Conservation (phyloP, 164 flowering plant genomes). For the Paratinospora sagittata region DNA sequence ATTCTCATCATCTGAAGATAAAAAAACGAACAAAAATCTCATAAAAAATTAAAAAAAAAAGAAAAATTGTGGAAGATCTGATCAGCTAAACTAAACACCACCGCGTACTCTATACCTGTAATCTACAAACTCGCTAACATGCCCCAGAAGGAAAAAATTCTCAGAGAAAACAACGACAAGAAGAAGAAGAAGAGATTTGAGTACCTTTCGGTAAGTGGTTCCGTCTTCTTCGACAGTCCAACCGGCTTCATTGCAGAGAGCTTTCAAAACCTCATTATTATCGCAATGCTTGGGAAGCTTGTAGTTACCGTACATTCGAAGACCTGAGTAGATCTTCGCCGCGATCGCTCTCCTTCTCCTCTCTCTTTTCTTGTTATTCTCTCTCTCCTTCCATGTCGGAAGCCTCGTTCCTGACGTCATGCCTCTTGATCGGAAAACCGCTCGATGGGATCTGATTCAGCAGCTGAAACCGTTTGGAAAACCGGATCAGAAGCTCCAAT, state of each 20-base stretch:
- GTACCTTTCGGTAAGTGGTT: conserved; percentile 78
- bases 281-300: conserved; percentile 92
- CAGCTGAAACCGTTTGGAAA: no score
- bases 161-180: not conserved
- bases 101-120: no score
- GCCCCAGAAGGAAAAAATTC: conserved; percentile 2
- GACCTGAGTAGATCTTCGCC: conserved; percentile 82
- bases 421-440: not conserved
- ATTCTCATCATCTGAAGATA: no score
- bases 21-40: no score
- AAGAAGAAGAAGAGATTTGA: not conserved
- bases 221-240: conserved; percentile 93
- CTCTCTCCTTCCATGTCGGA: conserved; percentile 93
- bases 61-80: no score
- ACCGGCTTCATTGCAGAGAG: conserved; percentile 84
- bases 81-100: no score
- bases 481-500: no score
- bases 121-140: conserved; percentile 3
- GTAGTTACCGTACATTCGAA: conserved; percentile 76
- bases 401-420: conserved; percentile 76
- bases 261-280: conserved; percentile 88
- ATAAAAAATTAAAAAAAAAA: no score
- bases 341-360: conserved; percentile 79
- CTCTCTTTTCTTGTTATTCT: conserved; percentile 83
- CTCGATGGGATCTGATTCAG: no score